Conservation (phyloP, 2,329 filamentous ascomycete genomes). For the Diaporthe batatas region DNA sequence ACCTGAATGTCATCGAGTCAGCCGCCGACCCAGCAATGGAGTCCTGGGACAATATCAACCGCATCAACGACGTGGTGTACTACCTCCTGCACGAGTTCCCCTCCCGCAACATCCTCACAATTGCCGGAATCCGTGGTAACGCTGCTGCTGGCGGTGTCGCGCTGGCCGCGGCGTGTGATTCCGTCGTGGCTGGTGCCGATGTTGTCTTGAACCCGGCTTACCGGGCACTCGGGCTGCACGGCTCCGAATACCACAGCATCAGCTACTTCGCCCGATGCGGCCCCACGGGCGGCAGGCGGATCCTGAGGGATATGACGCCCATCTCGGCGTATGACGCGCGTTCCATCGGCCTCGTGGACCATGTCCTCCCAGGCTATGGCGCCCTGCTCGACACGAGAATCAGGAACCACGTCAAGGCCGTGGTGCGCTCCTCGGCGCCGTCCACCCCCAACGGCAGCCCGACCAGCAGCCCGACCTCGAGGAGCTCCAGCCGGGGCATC, state of each 20-base stretch:
- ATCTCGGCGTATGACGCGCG: constrained; percentile 55
- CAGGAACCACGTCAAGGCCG: constrained; percentile 50
- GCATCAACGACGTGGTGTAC: constrained; percentile 57
- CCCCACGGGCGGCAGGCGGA: constrained; percentile 47
- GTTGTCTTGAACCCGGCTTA: constrained; percentile 59
- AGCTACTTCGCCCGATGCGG: constrained; percentile 56
- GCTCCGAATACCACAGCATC: constrained; percentile 58
- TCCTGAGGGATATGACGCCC: constrained; percentile 55
- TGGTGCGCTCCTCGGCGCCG: constrained; percentile 45
- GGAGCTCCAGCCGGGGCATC: neutral
- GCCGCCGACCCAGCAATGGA: constrained; percentile 53
- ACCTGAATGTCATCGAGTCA: constrained; percentile 59
- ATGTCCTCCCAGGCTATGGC: constrained; percentile 53
- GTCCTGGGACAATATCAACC: constrained; percentile 60
- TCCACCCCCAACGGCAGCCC: constrained; percentile 10
- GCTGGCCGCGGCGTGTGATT: constrained; percentile 54
- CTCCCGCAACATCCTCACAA: constrained; percentile 51
- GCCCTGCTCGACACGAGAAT: constrained; percentile 52
- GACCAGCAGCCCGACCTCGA: constrained; percentile 1
- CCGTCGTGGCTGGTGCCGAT: constrained; percentile 54
- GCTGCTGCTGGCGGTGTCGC: constrained; percentile 59
- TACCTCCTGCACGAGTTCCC: constrained; percentile 55
- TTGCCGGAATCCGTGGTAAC: constrained; percentile 57
- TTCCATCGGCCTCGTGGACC: constrained; percentile 55
- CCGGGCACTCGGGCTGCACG: constrained; percentile 52